Evolutionary conservation across 1,284 basidiomycete species (phyloP).

Genomic region (Cutaneotrichosporon dermatis): DNA sequence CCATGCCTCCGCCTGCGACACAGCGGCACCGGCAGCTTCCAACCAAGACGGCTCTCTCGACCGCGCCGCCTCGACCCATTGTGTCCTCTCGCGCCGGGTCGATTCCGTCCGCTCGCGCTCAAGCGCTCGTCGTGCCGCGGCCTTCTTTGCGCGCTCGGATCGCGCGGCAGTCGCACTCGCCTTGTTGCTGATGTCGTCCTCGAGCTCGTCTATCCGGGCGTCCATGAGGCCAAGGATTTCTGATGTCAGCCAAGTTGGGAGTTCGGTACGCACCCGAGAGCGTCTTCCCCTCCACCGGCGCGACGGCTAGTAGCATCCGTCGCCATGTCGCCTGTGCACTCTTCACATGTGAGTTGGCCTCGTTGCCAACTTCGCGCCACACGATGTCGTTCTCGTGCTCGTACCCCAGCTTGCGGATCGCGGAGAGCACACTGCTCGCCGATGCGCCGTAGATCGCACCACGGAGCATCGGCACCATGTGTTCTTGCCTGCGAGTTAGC

Average conservation of each 20-base stretch:
- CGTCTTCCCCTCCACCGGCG: conserved; percentile 1
- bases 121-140: not conserved
- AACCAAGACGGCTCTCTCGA: not conserved
- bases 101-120: not conserved
- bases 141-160: not conserved
- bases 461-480: conserved; percentile 6
- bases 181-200: too few species aligned
- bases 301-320: conserved; percentile 3
- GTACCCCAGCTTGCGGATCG: conserved; percentile 5
- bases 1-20: not conserved
- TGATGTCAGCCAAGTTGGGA: conserved; percentile 1
- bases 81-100: not conserved
- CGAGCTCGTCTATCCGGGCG: not conserved
- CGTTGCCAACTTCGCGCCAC: conserved; percentile 9
- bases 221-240: conserved; percentile 8
- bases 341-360: conserved; percentile 5
- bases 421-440: conserved; percentile 6
- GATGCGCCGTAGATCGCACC: conserved; percentile 4
- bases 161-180: too few species aligned
- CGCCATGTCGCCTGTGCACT: conserved; percentile 9
- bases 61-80: not conserved
- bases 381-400: conserved; percentile 12
- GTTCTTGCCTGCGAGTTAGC: conserved; percentile 9
- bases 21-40: not conserved
- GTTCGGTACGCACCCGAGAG: conserved; percentile 4